Conservation (phyloP, 164 flowering plant genomes). For the Litsea cubeba region DNA sequence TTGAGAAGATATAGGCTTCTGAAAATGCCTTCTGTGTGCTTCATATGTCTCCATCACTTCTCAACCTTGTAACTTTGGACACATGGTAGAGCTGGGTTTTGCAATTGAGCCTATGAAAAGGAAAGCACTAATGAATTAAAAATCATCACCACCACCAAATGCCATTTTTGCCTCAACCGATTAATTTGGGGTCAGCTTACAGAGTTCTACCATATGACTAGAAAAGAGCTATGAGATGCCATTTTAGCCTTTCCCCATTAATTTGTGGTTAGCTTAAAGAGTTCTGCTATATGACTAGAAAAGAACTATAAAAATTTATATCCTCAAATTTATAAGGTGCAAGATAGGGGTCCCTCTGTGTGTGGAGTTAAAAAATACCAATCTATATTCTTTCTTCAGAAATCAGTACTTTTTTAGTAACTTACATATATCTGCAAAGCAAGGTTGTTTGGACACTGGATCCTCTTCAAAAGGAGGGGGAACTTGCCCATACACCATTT, state of each 20-base stretch:
- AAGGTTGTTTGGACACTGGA: conserved; percentile 69
- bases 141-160: too few relatives aligned
- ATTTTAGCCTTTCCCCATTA: too few relatives aligned
- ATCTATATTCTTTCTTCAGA: too few relatives aligned
- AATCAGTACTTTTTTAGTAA: not conserved
- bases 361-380: not conserved
- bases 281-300: not conserved
- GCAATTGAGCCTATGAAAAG: conserved; percentile 69
- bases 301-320: not conserved
- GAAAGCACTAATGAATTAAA: not conserved
- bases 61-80: conserved; percentile 68
- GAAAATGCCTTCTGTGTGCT: not conserved
- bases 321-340: not conserved
- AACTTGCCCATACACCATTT: conserved; percentile 86
- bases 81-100: conserved; percentile 42
- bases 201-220: too few relatives aligned
- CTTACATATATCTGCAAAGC: conserved; percentile 67
- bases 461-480: conserved; percentile 86
- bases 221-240: too few relatives aligned
- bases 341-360: not conserved
- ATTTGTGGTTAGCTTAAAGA: too few relatives aligned
- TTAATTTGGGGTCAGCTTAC: too few relatives aligned
- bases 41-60: not conserved
- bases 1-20: not conserved
- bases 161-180: too few relatives aligned